Percentiles rank a stretch among this genome's conserved stretches.
Evolutionary conservation across 2,329 filamentous ascomycete genomes (phyloP).

Genomic region (Tolypocladium guangdongense): DNA sequence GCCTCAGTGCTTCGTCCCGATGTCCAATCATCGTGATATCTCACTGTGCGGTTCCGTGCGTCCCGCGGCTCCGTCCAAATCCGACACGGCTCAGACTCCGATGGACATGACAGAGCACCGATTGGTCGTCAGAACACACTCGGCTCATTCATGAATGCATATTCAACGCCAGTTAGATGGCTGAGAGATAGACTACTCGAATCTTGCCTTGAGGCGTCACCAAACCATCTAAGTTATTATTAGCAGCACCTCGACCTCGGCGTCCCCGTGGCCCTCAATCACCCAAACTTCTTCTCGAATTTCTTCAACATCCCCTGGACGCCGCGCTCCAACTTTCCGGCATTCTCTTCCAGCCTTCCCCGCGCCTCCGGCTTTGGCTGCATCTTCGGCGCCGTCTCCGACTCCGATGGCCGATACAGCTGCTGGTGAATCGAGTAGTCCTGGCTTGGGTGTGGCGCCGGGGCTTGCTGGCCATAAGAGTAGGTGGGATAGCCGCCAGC

Average conservation of each 20-base stretch:
- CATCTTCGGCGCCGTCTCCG: constrained; percentile 30
- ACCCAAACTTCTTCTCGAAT: constrained; percentile 65
- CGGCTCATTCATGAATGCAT: too few species aligned
- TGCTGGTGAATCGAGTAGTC: constrained; percentile 58
- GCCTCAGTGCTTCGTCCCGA: too few species aligned
- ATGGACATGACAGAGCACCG: too few species aligned
- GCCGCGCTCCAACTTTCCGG: constrained; percentile 57
- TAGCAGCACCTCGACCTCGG: not conserved
- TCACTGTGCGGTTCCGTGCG: too few species aligned
- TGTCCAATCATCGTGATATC: too few species aligned
- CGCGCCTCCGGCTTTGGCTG: constrained; percentile 32
- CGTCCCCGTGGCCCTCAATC: constrained; percentile 1
- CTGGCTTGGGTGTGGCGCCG: constrained; percentile 9
- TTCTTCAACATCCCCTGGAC: constrained; percentile 65
- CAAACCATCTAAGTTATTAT: not conserved
- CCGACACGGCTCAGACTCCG: not conserved
- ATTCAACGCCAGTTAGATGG: not conserved
- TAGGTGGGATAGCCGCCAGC: constrained; percentile 48
- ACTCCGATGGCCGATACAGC: constrained; percentile 57
- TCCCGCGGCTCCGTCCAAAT: too few species aligned
- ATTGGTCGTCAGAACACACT: too few species aligned
- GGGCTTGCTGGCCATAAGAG: constrained; percentile 23
- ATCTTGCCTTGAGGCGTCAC: not conserved
- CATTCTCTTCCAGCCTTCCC: constrained; percentile 51
- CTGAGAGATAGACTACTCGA: too few species aligned